Conservation (phyloP, 2,329 filamentous ascomycete species). For the Epichloe sylvatica region DNA sequence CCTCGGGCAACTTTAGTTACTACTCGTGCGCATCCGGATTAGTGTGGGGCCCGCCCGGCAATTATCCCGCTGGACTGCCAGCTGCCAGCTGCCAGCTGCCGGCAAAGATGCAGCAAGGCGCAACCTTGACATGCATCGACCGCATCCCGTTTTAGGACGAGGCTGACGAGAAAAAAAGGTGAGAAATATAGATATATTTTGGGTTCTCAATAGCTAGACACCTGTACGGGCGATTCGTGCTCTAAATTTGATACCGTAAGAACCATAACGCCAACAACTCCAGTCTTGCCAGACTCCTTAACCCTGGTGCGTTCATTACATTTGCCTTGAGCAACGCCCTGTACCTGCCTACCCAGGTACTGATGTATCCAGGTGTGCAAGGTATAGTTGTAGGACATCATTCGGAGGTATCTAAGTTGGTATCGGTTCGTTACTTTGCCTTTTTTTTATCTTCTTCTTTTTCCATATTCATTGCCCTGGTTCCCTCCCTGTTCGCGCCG, state of each 20-base stretch:
- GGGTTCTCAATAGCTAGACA: neutral
- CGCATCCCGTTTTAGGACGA: too few relatives aligned
- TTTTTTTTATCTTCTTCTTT: neutral
- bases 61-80: neutral
- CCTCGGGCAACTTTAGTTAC: too few relatives aligned
- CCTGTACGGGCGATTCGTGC: neutral
- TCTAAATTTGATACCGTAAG: neutral
- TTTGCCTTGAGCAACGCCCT: neutral
- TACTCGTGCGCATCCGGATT: too few relatives aligned
- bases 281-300: neutral
- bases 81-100: neutral
- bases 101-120: neutral
- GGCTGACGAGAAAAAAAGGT: too few relatives aligned
- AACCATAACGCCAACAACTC: slow-evolving; percentile 3
- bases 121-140: too few relatives aligned
- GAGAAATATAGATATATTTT: neutral
- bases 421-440: neutral
- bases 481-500: neutral
- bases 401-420: neutral
- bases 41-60: too few relatives aligned
- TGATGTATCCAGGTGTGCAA: neutral
- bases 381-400: neutral
- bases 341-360: neutral
- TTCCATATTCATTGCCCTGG: neutral
- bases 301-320: neutral